Percentiles rank a stretch among this genome's conserved stretches.
These are phyloP conservation scores for Tolypocladium ophioglossoides DNA, from an alignment of 2,329 filamentous ascomycete genomes.

Conservation along the genomic window DNA sequence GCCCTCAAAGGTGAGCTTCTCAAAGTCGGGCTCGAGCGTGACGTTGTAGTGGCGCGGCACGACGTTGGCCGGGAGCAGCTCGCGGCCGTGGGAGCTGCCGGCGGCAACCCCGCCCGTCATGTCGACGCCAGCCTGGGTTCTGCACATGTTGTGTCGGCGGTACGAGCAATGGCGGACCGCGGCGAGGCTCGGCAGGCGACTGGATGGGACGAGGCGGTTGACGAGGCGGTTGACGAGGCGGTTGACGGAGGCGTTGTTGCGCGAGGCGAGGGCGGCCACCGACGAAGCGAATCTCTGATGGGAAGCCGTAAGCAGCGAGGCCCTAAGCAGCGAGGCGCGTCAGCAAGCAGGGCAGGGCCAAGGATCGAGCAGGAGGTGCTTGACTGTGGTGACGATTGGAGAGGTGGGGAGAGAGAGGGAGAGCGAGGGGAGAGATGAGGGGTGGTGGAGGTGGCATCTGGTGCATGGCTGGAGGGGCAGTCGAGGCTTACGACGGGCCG, in stretches of 20 bases:
- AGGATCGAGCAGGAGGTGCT: slow-evolving; percentile 3
- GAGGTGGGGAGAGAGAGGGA: background rate
- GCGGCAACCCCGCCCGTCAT: slow-evolving; percentile 19
- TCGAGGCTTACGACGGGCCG: background rate
- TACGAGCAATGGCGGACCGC: slow-evolving; percentile 58
- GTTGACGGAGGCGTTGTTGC: background rate
- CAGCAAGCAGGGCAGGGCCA: background rate
- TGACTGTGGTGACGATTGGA: background rate
- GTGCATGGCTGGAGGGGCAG: background rate
- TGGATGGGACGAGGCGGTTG: background rate
- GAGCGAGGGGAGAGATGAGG: background rate
- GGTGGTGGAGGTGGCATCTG: background rate
- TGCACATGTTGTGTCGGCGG: slow-evolving; percentile 62
- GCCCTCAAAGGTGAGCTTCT: slow-evolving; percentile 79
- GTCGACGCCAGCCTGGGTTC: slow-evolving; percentile 25
- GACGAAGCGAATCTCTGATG: slow-evolving; percentile 1
- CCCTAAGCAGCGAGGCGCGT: too few species aligned
- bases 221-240: background rate
- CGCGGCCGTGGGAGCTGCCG: slow-evolving; percentile 35
- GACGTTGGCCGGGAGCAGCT: slow-evolving; percentile 85
- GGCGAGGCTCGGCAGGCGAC: slow-evolving; percentile 1
- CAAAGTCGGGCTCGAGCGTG: slow-evolving; percentile 82
- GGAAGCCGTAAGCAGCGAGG: background rate
- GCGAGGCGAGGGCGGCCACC: background rate
- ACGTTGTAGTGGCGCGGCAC: slow-evolving; percentile 88